These are phyloP conservation scores for Melastoma candidum DNA, from an alignment of 441 rosid species.

Conservation along the genomic window DNA sequence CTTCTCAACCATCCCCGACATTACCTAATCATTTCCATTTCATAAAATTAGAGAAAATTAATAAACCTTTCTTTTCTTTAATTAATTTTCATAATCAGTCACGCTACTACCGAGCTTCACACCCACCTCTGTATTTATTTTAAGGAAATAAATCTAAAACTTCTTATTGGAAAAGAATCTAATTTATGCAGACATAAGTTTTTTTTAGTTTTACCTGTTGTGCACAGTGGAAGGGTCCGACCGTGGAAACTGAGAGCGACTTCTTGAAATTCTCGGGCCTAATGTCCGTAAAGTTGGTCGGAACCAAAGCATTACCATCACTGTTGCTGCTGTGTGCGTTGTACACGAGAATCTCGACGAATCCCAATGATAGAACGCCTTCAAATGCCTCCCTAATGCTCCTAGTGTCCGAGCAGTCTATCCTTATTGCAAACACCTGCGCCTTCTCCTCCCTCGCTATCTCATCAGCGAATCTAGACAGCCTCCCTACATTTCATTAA, in stretches of 20 bases:
- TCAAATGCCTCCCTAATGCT: conserved; percentile 92
- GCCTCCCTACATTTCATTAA: conserved; percentile 29
- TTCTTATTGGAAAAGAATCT: background rate
- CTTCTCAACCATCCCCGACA: conserved; percentile 88
- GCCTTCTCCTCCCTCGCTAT: conserved; percentile 93
- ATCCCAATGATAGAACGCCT: conserved; percentile 88
- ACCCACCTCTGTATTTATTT: too few species aligned
- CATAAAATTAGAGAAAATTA: too few species aligned
- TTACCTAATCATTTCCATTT: conserved; percentile 30
- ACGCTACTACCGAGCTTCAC: too few species aligned
- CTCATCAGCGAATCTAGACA: conserved; percentile 85
- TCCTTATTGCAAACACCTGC: conserved; percentile 89
- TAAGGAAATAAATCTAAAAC: background rate
- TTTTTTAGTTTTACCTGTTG: conserved; percentile 44
- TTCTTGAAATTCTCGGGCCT: conserved; percentile 61
- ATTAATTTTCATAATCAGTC: too few species aligned
- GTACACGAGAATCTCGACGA: conserved; percentile 78
- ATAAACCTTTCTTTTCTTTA: too few species aligned
- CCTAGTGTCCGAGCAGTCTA: conserved; percentile 76
- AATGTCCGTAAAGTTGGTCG: conserved; percentile 57
- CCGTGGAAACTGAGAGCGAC: conserved; percentile 60
- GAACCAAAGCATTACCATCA: conserved; percentile 36
- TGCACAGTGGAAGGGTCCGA: conserved; percentile 79
- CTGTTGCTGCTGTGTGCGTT: conserved; percentile 46
- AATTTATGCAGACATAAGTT: background rate